A percentile compares a stretch with the other conserved stretches of the same genome.
Evolutionary conservation across 2,329 filamentous ascomycete genomes (phyloP).

Genomic region (Tothia fuscella): DNA sequence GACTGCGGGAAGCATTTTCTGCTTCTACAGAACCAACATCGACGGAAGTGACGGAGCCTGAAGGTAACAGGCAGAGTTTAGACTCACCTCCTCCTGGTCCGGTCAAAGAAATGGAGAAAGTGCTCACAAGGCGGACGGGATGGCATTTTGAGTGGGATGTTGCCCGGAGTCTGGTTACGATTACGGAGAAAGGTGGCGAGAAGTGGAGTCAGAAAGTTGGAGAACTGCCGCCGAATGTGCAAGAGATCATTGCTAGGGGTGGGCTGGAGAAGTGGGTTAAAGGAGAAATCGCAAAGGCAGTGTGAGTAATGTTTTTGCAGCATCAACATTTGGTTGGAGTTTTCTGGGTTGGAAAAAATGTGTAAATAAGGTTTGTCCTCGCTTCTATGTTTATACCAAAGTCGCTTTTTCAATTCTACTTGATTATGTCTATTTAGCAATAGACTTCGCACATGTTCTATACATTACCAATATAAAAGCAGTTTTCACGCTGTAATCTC

Average conservation of each 20-base stretch:
- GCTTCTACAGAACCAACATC: background rate
- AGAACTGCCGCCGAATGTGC: constrained; percentile 73
- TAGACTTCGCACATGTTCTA: too few relatives aligned
- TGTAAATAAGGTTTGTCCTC: too few relatives aligned
- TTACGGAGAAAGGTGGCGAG: constrained; percentile 57
- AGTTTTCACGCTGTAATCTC: background rate
- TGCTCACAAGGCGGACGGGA: constrained; percentile 60
- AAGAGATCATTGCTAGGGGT: constrained; percentile 42
- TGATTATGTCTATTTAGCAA: too few relatives aligned
- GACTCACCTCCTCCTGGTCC: constrained; percentile 34
- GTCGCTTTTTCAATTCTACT: too few relatives aligned
- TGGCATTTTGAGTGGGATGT: constrained; percentile 82
- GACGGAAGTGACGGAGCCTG: constrained; percentile 30
- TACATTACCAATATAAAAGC: too few relatives aligned
- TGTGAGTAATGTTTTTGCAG: too few relatives aligned
- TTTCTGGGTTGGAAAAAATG: too few relatives aligned
- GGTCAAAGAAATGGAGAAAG: constrained; percentile 36
- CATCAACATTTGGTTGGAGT: too few relatives aligned
- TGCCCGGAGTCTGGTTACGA: constrained; percentile 52
- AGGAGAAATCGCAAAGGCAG: constrained; percentile 41
- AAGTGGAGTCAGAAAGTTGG: constrained; percentile 73
- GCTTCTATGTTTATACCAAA: too few relatives aligned
- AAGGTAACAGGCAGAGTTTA: constrained; percentile 36
- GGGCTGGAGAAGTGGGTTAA: constrained; percentile 78
- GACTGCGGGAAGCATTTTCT: constrained; percentile 50